These are phyloP conservation scores for Saturnispora besseyi DNA, from an alignment of 805 yeast genomes.

Conservation along the genomic window DNA sequence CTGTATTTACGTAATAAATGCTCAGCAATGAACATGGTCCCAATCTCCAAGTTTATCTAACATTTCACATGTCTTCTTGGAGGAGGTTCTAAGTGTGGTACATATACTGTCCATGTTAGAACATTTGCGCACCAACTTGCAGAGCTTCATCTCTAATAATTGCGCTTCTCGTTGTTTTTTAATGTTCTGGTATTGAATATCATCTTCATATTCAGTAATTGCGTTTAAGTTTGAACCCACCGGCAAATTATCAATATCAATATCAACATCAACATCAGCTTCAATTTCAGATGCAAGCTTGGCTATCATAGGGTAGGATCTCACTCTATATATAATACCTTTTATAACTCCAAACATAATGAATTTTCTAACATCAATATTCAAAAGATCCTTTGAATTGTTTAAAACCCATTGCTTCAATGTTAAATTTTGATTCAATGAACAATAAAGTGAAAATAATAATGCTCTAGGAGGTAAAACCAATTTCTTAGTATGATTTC, in stretches of 20 bases:
- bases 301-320: conserved; percentile 54
- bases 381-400: conserved; percentile 45
- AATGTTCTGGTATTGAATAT: not conserved
- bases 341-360: conserved; percentile 79
- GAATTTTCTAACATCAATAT: conserved; percentile 77
- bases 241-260: not conserved
- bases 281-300: conserved; percentile 1
- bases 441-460: conserved; percentile 64
- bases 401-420: conserved; percentile 76
- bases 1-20: not conserved
- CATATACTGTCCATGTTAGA: conserved; percentile 2
- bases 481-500: conserved; percentile 9
- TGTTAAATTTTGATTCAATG: conserved; percentile 68
- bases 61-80: not conserved
- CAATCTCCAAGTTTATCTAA: conserved; percentile 3
- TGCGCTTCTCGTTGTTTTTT: not conserved
- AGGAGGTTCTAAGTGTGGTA: not conserved
- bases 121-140: not conserved
- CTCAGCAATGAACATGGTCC: conserved; percentile 4
- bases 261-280: not conserved
- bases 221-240: not conserved
- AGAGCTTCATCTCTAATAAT: not conserved
- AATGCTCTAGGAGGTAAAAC: conserved; percentile 53
- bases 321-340: conserved; percentile 73
- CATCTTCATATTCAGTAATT: not conserved